phyloP scores from a whole-genome alignment of 352 stramenopile genomes.

The Pythium rhizo-oryzae region DNA sequence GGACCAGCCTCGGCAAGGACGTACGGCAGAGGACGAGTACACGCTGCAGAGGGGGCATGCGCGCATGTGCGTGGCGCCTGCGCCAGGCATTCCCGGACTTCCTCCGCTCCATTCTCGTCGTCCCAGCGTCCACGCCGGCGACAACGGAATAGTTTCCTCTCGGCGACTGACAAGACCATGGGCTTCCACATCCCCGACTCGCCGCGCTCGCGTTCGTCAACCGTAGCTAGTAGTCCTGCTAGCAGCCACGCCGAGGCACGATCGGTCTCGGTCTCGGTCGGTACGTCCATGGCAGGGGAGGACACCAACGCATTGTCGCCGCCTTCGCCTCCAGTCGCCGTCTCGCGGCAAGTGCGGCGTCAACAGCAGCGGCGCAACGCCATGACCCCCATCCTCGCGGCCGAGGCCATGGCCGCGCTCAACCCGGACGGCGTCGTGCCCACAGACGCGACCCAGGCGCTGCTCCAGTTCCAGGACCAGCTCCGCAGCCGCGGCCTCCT shows the following conservation, averaged over 20 bases:
- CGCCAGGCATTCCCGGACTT: slow-evolving; percentile 19
- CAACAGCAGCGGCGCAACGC: slow-evolving; percentile 52
- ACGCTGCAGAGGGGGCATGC: background rate
- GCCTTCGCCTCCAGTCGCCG: slow-evolving; percentile 1
- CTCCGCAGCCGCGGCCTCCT: slow-evolving; percentile 27
- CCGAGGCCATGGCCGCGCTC: slow-evolving; percentile 47
- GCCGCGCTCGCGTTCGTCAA: slow-evolving; percentile 19
- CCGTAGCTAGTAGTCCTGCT: background rate
- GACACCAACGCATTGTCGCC: slow-evolving; percentile 8
- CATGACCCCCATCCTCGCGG: slow-evolving; percentile 48
- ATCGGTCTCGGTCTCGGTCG: slow-evolving; percentile 18
- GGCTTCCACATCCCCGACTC: slow-evolving; percentile 74
- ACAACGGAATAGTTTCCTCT: slow-evolving; percentile 24
- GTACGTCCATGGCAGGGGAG: slow-evolving; percentile 25
- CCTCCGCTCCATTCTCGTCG: slow-evolving; percentile 13
- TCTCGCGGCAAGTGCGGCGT: slow-evolving; percentile 11
- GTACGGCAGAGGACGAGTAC: slow-evolving; percentile 1
- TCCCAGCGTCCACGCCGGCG: slow-evolving; percentile 5
- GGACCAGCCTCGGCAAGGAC: background rate
- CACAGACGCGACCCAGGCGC: slow-evolving; percentile 33
- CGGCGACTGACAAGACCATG: slow-evolving; percentile 47
- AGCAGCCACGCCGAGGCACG: background rate
- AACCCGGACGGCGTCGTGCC: slow-evolving; percentile 45
- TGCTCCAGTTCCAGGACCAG: slow-evolving; percentile 40
- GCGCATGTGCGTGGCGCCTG: background rate